Percentiles rank a stretch among this genome's conserved stretches.
Evolutionary conservation across 331 rosid genomes (phyloP).

Genomic region (Malus hybrid): DNA sequence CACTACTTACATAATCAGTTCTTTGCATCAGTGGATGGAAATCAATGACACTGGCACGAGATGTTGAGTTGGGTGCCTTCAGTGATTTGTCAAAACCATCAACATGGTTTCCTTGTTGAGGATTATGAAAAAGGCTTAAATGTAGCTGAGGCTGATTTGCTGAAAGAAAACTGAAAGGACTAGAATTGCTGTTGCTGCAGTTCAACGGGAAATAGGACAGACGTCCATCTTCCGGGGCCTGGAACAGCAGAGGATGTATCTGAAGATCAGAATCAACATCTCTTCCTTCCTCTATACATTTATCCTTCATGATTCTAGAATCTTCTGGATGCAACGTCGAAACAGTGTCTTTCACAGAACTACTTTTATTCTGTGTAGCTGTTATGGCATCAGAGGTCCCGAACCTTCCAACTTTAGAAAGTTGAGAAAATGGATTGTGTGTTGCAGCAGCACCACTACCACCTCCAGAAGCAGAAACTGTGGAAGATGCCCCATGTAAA

Average conservation of each 20-base stretch:
- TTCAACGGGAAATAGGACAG: constrained; percentile 53
- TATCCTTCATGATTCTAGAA: constrained; percentile 32
- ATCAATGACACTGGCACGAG: constrained; percentile 49
- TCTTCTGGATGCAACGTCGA: constrained; percentile 27
- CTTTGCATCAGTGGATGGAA: constrained; percentile 95
- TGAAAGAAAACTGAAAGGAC: constrained; percentile 58
- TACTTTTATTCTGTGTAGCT: constrained; percentile 18
- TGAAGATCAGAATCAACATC: constrained; percentile 52
- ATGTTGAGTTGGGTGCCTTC: constrained; percentile 35
- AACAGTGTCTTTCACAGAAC: constrained; percentile 17
- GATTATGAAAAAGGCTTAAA: constrained; percentile 60
- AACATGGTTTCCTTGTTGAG: constrained; percentile 43
- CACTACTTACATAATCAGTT: constrained; percentile 27
- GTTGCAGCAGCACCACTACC: constrained; percentile 24
- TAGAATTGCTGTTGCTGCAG: constrained; percentile 39
- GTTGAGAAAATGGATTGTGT: constrained; percentile 32
- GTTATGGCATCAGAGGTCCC: constrained; percentile 14
- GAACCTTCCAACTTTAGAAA: constrained; percentile 29
- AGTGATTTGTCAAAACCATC: constrained; percentile 32
- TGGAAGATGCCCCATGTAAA: constrained; percentile 35
- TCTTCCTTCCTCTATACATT: constrained; percentile 38
- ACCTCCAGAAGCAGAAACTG: constrained; percentile 34
- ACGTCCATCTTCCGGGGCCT: constrained; percentile 54
- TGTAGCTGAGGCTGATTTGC: constrained; percentile 73
- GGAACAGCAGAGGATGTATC: constrained; percentile 95